Percentiles rank a stretch among this genome's conserved stretches.
These are phyloP conservation scores for Rhizopogon salebrosus DNA, from an alignment of 768 basidiomycete genomes.

Conservation along the genomic window DNA sequence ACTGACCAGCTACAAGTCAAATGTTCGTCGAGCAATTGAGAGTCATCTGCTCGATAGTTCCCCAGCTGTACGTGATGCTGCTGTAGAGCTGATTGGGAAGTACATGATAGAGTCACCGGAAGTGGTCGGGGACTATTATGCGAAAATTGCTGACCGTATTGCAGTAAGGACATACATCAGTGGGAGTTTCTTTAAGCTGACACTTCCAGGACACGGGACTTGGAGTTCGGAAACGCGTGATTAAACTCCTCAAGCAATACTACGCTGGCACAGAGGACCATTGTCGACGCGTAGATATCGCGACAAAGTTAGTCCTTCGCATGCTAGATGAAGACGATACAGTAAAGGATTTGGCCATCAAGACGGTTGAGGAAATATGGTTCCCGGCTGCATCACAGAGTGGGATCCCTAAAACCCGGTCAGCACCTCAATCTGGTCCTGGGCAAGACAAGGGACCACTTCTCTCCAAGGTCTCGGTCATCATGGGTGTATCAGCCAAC, in stretches of 20 bases:
- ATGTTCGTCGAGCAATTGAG: slow-evolving; percentile 84
- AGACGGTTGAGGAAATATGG: slow-evolving; percentile 89
- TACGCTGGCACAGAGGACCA: slow-evolving; percentile 62
- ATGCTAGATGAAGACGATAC: slow-evolving; percentile 93
- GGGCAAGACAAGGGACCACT: slow-evolving; percentile 49
- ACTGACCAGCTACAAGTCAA: slow-evolving; percentile 39
- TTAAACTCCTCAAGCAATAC: slow-evolving; percentile 86
- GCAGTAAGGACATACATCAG: slow-evolving; percentile 50
- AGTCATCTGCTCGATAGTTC: slow-evolving; percentile 88
- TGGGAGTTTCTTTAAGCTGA: not conserved
- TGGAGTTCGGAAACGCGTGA: slow-evolving; percentile 89
- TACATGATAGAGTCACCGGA: slow-evolving; percentile 88
- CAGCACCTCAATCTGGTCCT: slow-evolving; percentile 20
- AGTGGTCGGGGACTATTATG: slow-evolving; percentile 87
- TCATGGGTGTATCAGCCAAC: slow-evolving; percentile 80
- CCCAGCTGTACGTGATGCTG: slow-evolving; percentile 92
- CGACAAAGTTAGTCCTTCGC: slow-evolving; percentile 72
- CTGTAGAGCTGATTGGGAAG: slow-evolving; percentile 96
- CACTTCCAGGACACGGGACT: slow-evolving; percentile 81
- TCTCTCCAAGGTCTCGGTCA: slow-evolving; percentile 65
- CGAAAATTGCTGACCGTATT: slow-evolving; percentile 83
- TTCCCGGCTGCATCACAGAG: slow-evolving; percentile 45
- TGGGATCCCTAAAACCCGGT: slow-evolving; percentile 32
- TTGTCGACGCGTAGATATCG: slow-evolving; percentile 69
- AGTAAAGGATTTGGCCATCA: slow-evolving; percentile 89